Evolutionary conservation across 495 filamentous ascomycete genomes (phyloP), one percentile per base, ranked within the genome.

Genomic region (Bryoglossum gracile): DNA sequence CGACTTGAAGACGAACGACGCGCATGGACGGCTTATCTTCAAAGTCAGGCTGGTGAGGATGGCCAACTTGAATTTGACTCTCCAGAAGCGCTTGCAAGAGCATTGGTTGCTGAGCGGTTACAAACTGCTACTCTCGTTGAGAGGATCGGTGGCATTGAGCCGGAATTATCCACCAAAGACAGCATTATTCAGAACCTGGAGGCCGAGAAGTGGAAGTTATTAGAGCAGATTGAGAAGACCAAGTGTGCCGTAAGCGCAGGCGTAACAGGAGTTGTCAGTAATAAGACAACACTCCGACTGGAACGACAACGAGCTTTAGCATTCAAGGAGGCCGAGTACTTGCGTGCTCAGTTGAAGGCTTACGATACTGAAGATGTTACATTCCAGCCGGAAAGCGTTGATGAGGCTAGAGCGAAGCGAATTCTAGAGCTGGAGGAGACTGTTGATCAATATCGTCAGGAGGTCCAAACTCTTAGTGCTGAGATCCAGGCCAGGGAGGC

Each of bases 321-420:
- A 3, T 65, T 87, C 17, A 95, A 95, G 58, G 94, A 99, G 62
- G 87, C 94, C 5, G 87, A 96, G 53, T 92, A 91, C 62, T 74
- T 99, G 6, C 84, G 94, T 13, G 91, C 86, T 3, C 92, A 99
- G 58, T 69, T 96, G 18, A 94, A 94, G 62, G 83, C 84, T 0
- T 95, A 90, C 48, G 91, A 95, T 51, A 77, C 81, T 19, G 94
- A 97, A 65, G 90, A 96, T 62, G 73, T 75, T 34, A 91, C 89
- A 1, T 84, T 95, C 68, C 80, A 90, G 47, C 74, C 81, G 2
- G 84, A 87, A 13, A 79, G 72, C 35, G 84, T 84, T 41, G 87
- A 97, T 56, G 77, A 83, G 48, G 76, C 82, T 44, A 94, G 89
- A 59, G 65, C 74, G 0, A 70, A 81, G 45, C 84, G 88, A 14